phyloP scores from a whole-genome alignment of 208 protist genomes.

The Ichthyophonus hoferi region DNA sequence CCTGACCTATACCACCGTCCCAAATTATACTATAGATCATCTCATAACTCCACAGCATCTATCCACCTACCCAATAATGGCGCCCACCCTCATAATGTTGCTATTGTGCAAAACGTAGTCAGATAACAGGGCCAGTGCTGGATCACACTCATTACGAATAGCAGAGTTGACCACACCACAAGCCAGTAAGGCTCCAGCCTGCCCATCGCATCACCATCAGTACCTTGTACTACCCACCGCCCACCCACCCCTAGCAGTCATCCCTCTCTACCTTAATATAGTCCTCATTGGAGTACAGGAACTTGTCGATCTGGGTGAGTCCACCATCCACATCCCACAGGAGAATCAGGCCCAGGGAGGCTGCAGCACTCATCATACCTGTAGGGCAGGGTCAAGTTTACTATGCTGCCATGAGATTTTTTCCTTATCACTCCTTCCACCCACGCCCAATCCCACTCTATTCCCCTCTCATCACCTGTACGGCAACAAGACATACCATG shows the following conservation, averaged over 20 bases:
- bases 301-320: conserved; percentile 88
- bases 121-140: conserved; percentile 76
- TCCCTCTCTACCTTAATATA: conserved; percentile 71
- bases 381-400: no score
- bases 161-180: conserved; percentile 69
- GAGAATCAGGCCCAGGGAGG: conserved; percentile 89
- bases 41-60: no score
- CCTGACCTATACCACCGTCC: no score
- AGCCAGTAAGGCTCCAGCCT: conserved; percentile 87
- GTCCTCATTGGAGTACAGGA: conserved; percentile 81
- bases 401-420: no score
- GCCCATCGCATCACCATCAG: not conserved
- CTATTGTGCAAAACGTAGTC: conserved; percentile 54
- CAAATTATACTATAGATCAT: no score
- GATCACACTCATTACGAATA: conserved; percentile 76
- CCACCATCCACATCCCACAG: conserved; percentile 95
- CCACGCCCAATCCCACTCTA: no score
- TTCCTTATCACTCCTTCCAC: no score
- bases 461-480: no score
- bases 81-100: conserved; percentile 71
- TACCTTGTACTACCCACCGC: not conserved
- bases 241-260: not conserved
- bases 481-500: conserved; percentile 68
- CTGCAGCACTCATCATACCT: conserved; percentile 84
- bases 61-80: conserved; percentile 75